Evolutionary conservation across 192 early-diverging fungal species (phyloP), one percentile per base, ranked within the genome.

Genomic region (Pilobolus umbonatus): DNA sequence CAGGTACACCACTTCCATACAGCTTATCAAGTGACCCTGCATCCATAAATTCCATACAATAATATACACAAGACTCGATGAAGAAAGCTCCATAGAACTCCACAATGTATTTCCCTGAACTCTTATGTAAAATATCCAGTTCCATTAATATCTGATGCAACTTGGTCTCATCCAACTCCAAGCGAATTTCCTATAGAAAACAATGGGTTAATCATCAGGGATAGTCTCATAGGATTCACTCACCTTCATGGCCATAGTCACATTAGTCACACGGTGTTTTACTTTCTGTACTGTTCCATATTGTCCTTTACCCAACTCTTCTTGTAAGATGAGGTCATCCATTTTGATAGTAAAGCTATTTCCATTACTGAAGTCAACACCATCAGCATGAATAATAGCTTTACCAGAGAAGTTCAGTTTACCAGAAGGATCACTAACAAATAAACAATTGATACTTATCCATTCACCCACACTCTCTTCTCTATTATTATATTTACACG

Each of bases 31-130:
- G 64, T n/a, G 92, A 94, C 38, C 94, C 95, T 43, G 83, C 90
- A 62, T 98, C 95, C 95, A 98, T 98, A 64, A 82, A 98, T 73
- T 98, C 95, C 92, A 98, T 98, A 64, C 89, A 93, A 64, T 93
- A 93, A 69, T 95, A 97, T 8, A 97, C 95, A 69, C 91, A 92
- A n/a, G 86, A 87, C 63, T 97, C 95, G 58, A 92, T 85, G 55
- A 95, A 93, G 72, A 96, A 98, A 0, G 94, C 93, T 6, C 95
- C 95, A 75, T 96, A 98, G 62, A 98, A 98, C 28, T 95, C 93
- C n/a, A 98, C 90, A 76, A 98, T 96, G 53, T 87, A 91, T 2
- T 89, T 83, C 60, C 87, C 91, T 40, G 80, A 73, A 42, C 86
- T 85, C 65, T 90, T 86, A 76, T 98, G 94, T 49, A 98, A 75